Conservation (phyloP, 1,284 basidiomycete species). For the Porogramme epimiltina region DNA sequence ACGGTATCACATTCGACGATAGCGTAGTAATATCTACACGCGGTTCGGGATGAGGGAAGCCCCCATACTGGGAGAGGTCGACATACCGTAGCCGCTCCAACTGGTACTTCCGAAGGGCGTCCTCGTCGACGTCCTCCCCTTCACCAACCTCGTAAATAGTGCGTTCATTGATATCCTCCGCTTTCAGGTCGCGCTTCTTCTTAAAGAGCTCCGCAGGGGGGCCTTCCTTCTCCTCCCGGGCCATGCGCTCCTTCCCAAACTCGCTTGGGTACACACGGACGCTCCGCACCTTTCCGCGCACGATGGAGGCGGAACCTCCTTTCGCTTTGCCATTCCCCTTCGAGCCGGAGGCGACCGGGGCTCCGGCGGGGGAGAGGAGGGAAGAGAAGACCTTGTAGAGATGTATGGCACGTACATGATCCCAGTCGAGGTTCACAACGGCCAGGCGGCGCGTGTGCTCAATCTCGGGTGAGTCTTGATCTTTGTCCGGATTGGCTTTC, state of each 20-base stretch:
- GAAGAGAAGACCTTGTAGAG: slow-evolving; percentile 94
- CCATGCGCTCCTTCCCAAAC: slow-evolving; percentile 91
- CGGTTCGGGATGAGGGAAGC: neutral
- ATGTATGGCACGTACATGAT: slow-evolving; percentile 89
- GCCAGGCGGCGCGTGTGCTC: slow-evolving; percentile 81
- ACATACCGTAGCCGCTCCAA: slow-evolving; percentile 87
- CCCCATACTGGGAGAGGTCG: slow-evolving; percentile 8
- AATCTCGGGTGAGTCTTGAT: slow-evolving; percentile 34
- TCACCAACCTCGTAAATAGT: slow-evolving; percentile 71
- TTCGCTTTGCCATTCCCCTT: slow-evolving; percentile 25
- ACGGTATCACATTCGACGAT: slow-evolving; percentile 88
- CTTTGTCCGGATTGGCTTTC: slow-evolving; percentile 41
- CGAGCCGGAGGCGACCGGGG: slow-evolving; percentile 35
- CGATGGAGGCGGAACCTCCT: slow-evolving; percentile 31
- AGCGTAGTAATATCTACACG: slow-evolving; percentile 91
- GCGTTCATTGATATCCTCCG: slow-evolving; percentile 63
- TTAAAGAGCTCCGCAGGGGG: slow-evolving; percentile 89
- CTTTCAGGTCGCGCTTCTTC: slow-evolving; percentile 38
- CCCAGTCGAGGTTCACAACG: slow-evolving; percentile 98
- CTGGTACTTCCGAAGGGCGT: slow-evolving; percentile 91
- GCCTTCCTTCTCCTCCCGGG: slow-evolving; percentile 86
- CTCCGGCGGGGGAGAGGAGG: slow-evolving; percentile 67
- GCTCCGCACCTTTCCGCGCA: slow-evolving; percentile 66
- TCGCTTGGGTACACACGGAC: slow-evolving; percentile 91
- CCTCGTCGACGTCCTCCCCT: slow-evolving; percentile 82